These are phyloP conservation scores for Atkinsonella hypoxylon DNA, from an alignment of 2,329 filamentous ascomycete genomes.

Conservation along the genomic window DNA sequence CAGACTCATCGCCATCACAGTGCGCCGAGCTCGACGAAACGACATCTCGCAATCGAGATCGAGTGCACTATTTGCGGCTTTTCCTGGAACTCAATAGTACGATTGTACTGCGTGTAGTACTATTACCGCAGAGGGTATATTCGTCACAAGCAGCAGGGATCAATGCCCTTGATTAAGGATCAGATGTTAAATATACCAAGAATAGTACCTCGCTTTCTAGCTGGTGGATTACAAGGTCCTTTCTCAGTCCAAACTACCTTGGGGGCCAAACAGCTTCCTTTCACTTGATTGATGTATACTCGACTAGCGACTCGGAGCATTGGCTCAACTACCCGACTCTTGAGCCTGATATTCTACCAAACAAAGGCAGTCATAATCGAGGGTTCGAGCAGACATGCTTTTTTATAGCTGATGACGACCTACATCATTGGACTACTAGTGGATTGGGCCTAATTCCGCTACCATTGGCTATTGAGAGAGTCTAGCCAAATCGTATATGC, in stretches of 20 bases:
- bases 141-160: constrained; percentile 11
- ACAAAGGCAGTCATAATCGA: constrained; percentile 13
- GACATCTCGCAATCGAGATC: constrained; percentile 12
- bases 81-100: constrained; percentile 16
- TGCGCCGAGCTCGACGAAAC: constrained; percentile 17
- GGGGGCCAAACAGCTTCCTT: constrained; percentile 20
- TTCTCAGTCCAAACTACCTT: constrained; percentile 20
- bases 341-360: constrained; percentile 12
- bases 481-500: too few species aligned
- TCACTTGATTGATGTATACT: constrained; percentile 25
- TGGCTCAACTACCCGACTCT: constrained; percentile 23
- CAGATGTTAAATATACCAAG: too few species aligned
- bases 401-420: too few species aligned
- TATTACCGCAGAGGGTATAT: constrained; percentile 1
- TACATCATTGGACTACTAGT: too few species aligned
- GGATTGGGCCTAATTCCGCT: too few species aligned
- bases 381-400: neutral
- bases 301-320: constrained; percentile 23
- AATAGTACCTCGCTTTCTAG: too few species aligned
- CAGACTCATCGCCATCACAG: constrained; percentile 17
- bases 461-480: too few species aligned
- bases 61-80: constrained; percentile 18
- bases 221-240: constrained; percentile 18
- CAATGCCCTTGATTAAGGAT: constrained; percentile 16
- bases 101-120: constrained; percentile 10